Evolutionary conservation across 2,329 filamentous ascomycete species (phyloP).

Genomic region (Fusarium xyrophilum): DNA sequence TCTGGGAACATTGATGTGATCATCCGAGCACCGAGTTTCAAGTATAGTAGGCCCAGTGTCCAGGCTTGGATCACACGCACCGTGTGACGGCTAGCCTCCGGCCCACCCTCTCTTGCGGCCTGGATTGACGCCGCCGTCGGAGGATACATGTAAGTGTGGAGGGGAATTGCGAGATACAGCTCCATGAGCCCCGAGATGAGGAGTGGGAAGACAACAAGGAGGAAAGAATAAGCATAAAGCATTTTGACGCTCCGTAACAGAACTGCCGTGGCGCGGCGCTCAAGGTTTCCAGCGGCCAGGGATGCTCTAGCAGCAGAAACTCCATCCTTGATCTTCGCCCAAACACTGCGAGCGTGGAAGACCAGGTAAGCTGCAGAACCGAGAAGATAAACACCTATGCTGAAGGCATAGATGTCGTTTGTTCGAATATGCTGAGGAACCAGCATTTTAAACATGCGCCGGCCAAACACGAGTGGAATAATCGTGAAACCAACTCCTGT

Average conservation of each 20-base stretch:
- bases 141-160: slow-evolving; percentile 77
- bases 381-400: slow-evolving; percentile 83
- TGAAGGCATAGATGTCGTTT: slow-evolving; percentile 97
- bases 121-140: slow-evolving; percentile 43
- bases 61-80: slow-evolving; percentile 91
- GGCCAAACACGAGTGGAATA: slow-evolving; percentile 83
- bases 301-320: slow-evolving; percentile 31
- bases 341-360: slow-evolving; percentile 57
- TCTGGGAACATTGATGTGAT: slow-evolving; percentile 71
- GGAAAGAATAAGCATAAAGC: slow-evolving; percentile 75
- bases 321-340: slow-evolving; percentile 45
- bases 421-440: slow-evolving; percentile 76
- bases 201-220: slow-evolving; percentile 81
- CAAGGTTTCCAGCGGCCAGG: slow-evolving; percentile 32
- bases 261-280: slow-evolving; percentile 40
- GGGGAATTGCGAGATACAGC: slow-evolving; percentile 84
- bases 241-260: slow-evolving; percentile 55
- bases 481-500: slow-evolving; percentile 88
- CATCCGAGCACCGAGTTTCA: slow-evolving; percentile 77
- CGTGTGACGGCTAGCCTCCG: slow-evolving; percentile 61
- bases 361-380: slow-evolving; percentile 70
- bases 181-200: slow-evolving; percentile 82
- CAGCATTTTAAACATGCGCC: slow-evolving; percentile 74
- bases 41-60: slow-evolving; percentile 90
- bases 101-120: slow-evolving; percentile 36